Conservation (phyloP, 345 rosid species). For the Carallia brachiata region DNA sequence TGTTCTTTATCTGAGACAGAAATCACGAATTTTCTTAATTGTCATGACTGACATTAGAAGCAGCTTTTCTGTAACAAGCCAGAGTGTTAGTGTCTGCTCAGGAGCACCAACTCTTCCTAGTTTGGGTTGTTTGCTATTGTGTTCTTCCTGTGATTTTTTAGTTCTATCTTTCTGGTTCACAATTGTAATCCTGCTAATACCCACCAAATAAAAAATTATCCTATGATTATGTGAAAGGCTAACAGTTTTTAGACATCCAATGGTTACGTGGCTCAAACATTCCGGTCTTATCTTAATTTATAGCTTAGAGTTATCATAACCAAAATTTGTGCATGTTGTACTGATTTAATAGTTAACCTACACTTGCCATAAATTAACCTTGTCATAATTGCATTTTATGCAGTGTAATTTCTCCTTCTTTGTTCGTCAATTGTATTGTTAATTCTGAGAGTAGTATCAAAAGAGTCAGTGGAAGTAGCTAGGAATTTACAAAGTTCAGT, state of each 20-base stretch:
- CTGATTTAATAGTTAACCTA: slow-evolving; percentile 1
- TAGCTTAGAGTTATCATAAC: slow-evolving; percentile 13
- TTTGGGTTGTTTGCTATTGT: neutral
- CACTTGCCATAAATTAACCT: slow-evolving; percentile 1
- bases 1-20: neutral
- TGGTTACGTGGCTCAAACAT: neutral
- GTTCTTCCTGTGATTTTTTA: neutral
- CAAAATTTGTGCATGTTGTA: neutral
- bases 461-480: neutral
- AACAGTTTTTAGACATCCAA: neutral
- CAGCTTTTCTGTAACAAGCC: no score
- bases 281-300: neutral
- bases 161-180: neutral
- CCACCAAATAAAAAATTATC: slow-evolving; percentile 10
- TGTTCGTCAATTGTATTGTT: neutral
- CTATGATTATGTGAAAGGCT: neutral
- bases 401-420: neutral
- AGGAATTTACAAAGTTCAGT: neutral
- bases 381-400: neutral
- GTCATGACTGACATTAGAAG: no score
- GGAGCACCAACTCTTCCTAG: neutral
- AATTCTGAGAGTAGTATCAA: neutral
- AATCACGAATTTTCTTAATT: neutral
- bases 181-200: neutral
- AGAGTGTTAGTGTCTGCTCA: neutral